Percentiles rank a stretch among this genome's conserved stretches.
Evolutionary conservation across 129 eudicot genomes (phyloP).

Genomic region (Arctium lappa): DNA sequence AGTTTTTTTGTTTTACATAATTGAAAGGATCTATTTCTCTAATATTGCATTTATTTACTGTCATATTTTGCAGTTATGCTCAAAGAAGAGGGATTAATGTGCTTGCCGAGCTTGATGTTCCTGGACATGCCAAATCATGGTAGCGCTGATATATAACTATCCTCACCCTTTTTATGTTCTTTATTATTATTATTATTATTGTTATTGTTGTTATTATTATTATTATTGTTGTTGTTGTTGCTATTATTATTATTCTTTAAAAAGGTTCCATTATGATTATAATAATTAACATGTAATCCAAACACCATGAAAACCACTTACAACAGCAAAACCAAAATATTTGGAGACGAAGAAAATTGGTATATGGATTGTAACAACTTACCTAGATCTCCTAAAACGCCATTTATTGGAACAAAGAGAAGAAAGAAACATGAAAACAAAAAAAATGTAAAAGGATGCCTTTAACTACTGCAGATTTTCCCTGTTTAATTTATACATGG

Average conservation of each 20-base stretch:
- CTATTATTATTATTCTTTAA: neutral
- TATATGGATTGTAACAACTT: neutral
- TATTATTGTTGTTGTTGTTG: too few species aligned
- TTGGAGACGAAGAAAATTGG: too few species aligned
- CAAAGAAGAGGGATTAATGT: conserved; percentile 79
- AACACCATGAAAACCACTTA: neutral
- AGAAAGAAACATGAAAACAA: neutral
- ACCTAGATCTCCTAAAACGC: neutral
- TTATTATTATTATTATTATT: neutral
- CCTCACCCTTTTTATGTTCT: neutral
- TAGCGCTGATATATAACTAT: conserved; percentile 14
- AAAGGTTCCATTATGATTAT: neutral
- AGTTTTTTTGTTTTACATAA: neutral
- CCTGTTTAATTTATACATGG: neutral
- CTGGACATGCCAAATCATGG: conserved; percentile 97
- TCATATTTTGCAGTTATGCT: conserved; percentile 60
- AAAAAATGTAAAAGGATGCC: neutral
- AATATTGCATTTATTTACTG: conserved; percentile 4
- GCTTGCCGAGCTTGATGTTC: conserved; percentile 92
- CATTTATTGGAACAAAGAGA: neutral
- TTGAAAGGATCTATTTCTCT: conserved; percentile 8
- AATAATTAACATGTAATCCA: neutral
- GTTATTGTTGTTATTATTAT: neutral
- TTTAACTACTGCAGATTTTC: neutral
- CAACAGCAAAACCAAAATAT: too few species aligned